Conservation (phyloP, 1,284 basidiomycete genomes). For the Rhodotorula sp. region DNA sequence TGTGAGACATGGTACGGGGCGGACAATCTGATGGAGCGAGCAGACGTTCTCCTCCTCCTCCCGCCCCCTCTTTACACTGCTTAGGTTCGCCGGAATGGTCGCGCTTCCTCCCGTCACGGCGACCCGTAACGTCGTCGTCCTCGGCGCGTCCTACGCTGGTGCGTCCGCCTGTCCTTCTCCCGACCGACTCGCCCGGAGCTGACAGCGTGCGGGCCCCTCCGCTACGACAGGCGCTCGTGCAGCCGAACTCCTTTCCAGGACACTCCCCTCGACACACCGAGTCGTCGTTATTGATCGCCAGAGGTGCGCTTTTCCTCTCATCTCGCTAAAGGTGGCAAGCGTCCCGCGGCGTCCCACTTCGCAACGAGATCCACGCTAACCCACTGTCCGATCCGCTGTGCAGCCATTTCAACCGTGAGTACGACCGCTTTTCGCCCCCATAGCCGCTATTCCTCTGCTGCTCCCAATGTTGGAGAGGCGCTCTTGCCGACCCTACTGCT, state of each 20-base stretch:
- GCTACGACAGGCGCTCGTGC: constrained; percentile 37
- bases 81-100: background rate
- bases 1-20: no score
- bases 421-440: no score
- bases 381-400: background rate
- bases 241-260: constrained; percentile 42
- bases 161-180: background rate
- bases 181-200: background rate
- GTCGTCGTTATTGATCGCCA: constrained; percentile 47
- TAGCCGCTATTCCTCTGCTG: background rate
- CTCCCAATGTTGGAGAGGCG: no score
- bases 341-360: background rate
- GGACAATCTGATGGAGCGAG: no score
- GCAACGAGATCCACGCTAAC: constrained; percentile 3
- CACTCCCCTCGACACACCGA: constrained; percentile 39
- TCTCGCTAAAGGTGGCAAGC: no score
- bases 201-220: background rate
- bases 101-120: background rate
- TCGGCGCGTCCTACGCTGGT: constrained; percentile 47
- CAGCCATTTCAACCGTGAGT: constrained; percentile 49
- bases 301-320: constrained; percentile 30
- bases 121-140: constrained; percentile 44
- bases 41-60: background rate
- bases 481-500: background rate
- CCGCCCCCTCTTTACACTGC: background rate